Evolutionary conservation across 2,329 filamentous ascomycete genomes (phyloP), one percentile per base, ranked within the genome.

Genomic region (Orbilia javanica): DNA sequence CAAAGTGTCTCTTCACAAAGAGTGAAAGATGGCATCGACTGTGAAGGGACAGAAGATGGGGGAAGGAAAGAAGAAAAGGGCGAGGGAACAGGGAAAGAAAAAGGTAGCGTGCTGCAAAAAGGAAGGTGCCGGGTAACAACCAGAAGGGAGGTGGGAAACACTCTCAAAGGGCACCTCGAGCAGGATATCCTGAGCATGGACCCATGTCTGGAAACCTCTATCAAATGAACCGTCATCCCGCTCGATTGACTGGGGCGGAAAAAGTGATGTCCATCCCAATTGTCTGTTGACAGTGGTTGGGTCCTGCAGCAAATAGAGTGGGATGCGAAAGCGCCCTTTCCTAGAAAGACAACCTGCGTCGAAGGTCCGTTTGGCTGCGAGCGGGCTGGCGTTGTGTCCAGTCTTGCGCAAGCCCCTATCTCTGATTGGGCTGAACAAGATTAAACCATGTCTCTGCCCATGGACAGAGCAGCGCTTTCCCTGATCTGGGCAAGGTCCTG

Each of bases 181-280:
- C 63, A 67, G 52, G 67, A 46, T 60, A 53, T 31, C 55, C 52
- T 57, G 50, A 65, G 48, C 66, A 77, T 71, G 73, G 73, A 64
- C 66, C 55, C 70, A 42, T 74, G 70, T 65, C 29, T 68, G 46
- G 42, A 55, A 67, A 72, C 67, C 74, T 78, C 66, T 68, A 78
- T 78, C 74, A 77, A 78, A 78, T 78, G 74, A 78, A 62, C 67
- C 74, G 67, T 72, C 70, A 67, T 74, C 67, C 74, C 74, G 74
- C 67, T 72, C 52, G 52, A 68, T 67, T 64, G 52, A 68, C 74
- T 64, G 29, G 73, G 73, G 73, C 48, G 53, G 65, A 53, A 76
- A 71, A 67, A 67, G 60, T 71, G 66, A 71, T 46, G 60, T 67
- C 57, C 66, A 77, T 77, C 66, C 71, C 66, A 42, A 60, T 42